A percentile compares a stretch with the other conserved stretches of the same genome.
phyloP scores from a whole-genome alignment of 768 basidiomycete species.

The Hericium alpestre region DNA sequence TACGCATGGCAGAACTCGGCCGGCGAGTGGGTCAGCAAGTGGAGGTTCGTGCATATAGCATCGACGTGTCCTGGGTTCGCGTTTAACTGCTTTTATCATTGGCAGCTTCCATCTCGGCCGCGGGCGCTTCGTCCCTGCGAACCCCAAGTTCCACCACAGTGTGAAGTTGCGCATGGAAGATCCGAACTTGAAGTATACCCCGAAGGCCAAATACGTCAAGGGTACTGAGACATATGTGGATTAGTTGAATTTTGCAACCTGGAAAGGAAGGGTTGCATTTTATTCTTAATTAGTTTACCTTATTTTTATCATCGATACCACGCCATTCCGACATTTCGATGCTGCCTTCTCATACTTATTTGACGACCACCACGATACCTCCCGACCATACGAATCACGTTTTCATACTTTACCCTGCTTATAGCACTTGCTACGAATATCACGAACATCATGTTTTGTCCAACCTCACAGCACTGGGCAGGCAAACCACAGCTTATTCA shows the following conservation, averaged over 20 bases:
- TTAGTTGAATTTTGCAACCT: not conserved
- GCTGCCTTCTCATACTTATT: not conserved
- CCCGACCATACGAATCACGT: not conserved
- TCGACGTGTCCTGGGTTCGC: not conserved
- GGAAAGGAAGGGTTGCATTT: not conserved
- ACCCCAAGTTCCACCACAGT: slow-evolving; percentile 52
- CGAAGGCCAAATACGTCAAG: slow-evolving; percentile 40
- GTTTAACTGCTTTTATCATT: not conserved
- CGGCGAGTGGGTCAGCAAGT: slow-evolving; percentile 43
- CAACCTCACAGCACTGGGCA: not conserved
- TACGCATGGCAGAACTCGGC: slow-evolving; percentile 46
- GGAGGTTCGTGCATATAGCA: slow-evolving; percentile 34
- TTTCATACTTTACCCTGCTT: not conserved
- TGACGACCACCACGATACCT: not conserved
- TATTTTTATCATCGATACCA: not conserved
- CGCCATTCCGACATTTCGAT: not conserved
- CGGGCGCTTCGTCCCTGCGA: slow-evolving; percentile 38
- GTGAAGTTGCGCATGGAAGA: slow-evolving; percentile 51
- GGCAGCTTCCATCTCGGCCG: slow-evolving; percentile 44
- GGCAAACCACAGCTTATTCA: not conserved
- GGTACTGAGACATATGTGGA: slow-evolving; percentile 39
- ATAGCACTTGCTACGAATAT: not conserved
- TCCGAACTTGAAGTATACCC: slow-evolving; percentile 40
- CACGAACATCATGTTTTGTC: not conserved
- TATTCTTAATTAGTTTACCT: not conserved